Evolutionary conservation across 495 filamentous ascomycete species (phyloP).

Genomic region (Amphirosellinia nigrospora): DNA sequence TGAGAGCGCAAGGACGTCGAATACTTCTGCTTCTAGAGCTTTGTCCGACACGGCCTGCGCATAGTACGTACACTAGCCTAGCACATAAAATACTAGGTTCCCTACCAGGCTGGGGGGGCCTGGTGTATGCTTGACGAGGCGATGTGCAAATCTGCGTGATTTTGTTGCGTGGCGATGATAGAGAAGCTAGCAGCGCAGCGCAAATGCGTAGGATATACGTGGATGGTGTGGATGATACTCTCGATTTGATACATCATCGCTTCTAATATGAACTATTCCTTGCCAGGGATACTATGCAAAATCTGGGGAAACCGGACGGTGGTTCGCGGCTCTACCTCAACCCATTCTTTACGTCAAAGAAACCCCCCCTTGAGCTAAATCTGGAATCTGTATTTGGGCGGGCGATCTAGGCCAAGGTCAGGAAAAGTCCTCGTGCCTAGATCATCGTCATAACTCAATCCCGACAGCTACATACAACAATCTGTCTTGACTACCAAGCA

Average conservation of each 20-base stretch:
- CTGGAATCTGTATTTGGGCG: not conserved
- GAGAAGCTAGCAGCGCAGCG: not conserved
- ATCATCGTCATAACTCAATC: not conserved
- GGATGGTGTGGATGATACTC: not conserved
- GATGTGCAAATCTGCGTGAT: not conserved
- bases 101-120: not conserved
- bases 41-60: not conserved
- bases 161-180: not conserved
- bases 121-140: not conserved
- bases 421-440: not conserved
- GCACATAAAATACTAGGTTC: not conserved
- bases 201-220: not conserved
- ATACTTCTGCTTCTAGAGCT: conserved; percentile 21
- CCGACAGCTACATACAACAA: not conserved
- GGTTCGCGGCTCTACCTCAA: conserved; percentile 11
- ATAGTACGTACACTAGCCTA: no score
- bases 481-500: not conserved
- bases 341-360: conserved; percentile 7
- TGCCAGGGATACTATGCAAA: not conserved
- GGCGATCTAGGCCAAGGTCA: not conserved
- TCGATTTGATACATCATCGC: not conserved
- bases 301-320: conserved; percentile 15
- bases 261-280: not conserved
- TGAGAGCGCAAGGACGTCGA: not conserved
- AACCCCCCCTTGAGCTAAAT: not conserved